Conservation (phyloP, 1,139 yeast species). For the Debaryomycetaceae sp. region DNA sequence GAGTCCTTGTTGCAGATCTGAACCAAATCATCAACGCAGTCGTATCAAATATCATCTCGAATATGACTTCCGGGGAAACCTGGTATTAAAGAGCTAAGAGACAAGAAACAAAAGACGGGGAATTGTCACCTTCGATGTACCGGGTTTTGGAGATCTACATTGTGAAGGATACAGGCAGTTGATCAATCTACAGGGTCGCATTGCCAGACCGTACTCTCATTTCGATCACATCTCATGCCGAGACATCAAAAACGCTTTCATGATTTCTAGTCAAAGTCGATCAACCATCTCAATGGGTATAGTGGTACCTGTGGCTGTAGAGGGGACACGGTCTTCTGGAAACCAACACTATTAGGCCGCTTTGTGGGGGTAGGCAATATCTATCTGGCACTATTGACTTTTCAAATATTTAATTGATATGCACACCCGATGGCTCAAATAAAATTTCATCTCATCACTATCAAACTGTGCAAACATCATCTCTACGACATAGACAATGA, state of each 20-base stretch:
- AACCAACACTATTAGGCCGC: too few relatives aligned
- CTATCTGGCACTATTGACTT: too few relatives aligned
- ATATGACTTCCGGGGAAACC: too few relatives aligned
- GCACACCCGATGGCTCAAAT: background rate
- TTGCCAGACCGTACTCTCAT: slow-evolving; percentile 30
- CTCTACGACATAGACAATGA: slow-evolving; percentile 45
- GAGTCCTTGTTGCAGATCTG: too few relatives aligned
- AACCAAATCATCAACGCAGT: too few relatives aligned
- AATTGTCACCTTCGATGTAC: too few relatives aligned
- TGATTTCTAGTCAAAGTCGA: slow-evolving; percentile 51
- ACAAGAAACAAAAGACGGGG: too few relatives aligned
- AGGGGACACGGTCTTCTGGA: slow-evolving; percentile 22
- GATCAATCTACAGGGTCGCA: slow-evolving; percentile 17
- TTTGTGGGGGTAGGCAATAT: too few relatives aligned
- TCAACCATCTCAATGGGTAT: slow-evolving; percentile 55
- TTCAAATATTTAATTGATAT: background rate
- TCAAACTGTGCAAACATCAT: background rate
- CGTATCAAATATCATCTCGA: too few relatives aligned
- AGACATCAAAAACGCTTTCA: slow-evolving; percentile 51
- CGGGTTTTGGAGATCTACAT: slow-evolving; percentile 44
- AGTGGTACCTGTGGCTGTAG: slow-evolving; percentile 59
- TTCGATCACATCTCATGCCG: slow-evolving; percentile 61
- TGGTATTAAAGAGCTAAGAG: too few relatives aligned
- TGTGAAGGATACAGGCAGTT: slow-evolving; percentile 23
- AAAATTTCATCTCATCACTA: slow-evolving; percentile 1